Base-by-base conservation (phyloP, 139 green algal species). In the Chlorella sp. region DNA sequence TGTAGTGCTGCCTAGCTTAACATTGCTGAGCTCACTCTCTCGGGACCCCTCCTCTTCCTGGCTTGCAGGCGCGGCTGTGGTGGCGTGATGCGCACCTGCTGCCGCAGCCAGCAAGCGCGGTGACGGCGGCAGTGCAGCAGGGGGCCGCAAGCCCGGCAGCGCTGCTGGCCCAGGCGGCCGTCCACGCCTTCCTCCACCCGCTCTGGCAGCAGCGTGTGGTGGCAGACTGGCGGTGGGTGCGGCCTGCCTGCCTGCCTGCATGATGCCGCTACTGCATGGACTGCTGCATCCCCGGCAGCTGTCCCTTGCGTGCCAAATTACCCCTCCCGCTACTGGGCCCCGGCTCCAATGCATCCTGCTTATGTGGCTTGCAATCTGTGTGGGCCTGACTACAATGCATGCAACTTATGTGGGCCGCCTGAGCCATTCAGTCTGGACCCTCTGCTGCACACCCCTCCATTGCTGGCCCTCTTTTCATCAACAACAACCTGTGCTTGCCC, bases 81-180 rank as follows among this genome's bases (percentile, higher is more conserved):
- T 88, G 84, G 84, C 66, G 84, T 15, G 84, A 88, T 19, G 64
- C 68, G 14, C 84, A 88, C 39, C 39, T 88, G 64, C 68, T 88
- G 26, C 36, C 66, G 1, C 84, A 88, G 39, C 84, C 84, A 34
- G 48, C 84, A 24, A 15, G 30, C 15, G 80, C 68, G 18, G 39
- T 81, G 57, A 30, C 40, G 16, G 37, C 68, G 0, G 64, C 40
- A 15, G 24, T 88, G 40, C 36, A 34, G 26, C 39, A 36, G 12
- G 48, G 39, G 3, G 42, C 39, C 0, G 84, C 84, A 0, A 37
- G 60, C 30, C 84, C 84, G 0, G 40, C 68, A 16, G 40, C 42
- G 19, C 28, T 88, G 39, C 42, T 66, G 30, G 84, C 84, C 14
- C 40, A 69, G 28, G 84, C 84, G 15, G 84, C 84, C 34, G 84